Conservation (phyloP, 192 early-diverging fungal species). For the Paraglomus occultum region DNA sequence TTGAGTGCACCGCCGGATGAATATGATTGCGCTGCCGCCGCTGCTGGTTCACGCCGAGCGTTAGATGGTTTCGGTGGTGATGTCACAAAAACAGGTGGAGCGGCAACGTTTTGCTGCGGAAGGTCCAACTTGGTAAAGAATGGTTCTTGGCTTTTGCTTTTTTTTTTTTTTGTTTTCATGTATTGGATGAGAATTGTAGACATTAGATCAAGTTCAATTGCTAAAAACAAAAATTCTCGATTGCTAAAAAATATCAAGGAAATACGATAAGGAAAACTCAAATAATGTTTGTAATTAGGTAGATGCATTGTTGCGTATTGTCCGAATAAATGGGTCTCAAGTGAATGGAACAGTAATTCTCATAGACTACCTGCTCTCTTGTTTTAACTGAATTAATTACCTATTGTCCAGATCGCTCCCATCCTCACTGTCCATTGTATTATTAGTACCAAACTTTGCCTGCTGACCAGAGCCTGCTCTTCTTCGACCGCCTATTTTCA, state of each 20-base stretch:
- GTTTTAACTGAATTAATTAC: slow-evolving; percentile 23
- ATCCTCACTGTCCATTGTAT: slow-evolving; percentile 58
- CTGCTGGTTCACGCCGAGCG: slow-evolving; percentile 17
- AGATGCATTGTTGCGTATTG: no score
- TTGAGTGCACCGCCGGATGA: slow-evolving; percentile 13
- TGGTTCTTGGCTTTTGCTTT: slow-evolving; percentile 37
- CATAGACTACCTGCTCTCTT: slow-evolving; percentile 47
- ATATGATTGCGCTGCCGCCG: background rate
- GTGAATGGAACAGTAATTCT: background rate
- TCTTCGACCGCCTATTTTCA: background rate
- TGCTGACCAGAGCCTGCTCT: background rate
- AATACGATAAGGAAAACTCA: no score
- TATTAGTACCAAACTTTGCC: slow-evolving; percentile 32
- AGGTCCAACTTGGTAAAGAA: slow-evolving; percentile 38
- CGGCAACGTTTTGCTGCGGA: slow-evolving; percentile 35
- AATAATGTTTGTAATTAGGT: no score
- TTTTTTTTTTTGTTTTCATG: no score
- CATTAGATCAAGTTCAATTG: no score
- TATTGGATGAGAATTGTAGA: no score
- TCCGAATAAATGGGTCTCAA: no score
- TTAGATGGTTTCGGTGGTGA: slow-evolving; percentile 45
- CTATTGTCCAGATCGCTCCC: slow-evolving; percentile 58
- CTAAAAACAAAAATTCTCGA: no score
- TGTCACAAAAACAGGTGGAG: slow-evolving; percentile 47
- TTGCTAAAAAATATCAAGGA: no score